These are phyloP conservation scores for Lactifluus pinguis DNA, from an alignment of 768 basidiomycete species.

Conservation along the genomic window DNA sequence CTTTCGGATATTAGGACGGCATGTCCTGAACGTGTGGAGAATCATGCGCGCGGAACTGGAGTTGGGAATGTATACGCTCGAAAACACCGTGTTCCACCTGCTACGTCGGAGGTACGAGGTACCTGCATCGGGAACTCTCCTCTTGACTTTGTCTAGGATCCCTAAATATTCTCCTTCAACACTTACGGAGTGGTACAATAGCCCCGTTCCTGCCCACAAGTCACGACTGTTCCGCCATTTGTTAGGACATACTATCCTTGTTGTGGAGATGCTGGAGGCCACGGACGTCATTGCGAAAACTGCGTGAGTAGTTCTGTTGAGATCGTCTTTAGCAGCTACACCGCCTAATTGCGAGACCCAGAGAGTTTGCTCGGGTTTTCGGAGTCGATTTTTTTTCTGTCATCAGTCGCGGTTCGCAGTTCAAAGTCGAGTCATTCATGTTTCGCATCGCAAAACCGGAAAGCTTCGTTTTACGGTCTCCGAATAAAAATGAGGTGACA, in stretches of 20 bases:
- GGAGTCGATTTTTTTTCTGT: constrained; percentile 97
- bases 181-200: constrained; percentile 66
- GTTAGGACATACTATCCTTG: constrained; percentile 51
- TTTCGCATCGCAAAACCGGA: constrained; percentile 96
- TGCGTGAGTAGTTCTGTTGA: constrained; percentile 47
- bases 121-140: background rate
- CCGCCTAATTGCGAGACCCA: constrained; percentile 27
- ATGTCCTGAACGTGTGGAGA: constrained; percentile 89
- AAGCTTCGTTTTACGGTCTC: constrained; percentile 82
- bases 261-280: constrained; percentile 72
- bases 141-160: constrained; percentile 6
- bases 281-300: constrained; percentile 82
- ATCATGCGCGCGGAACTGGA: constrained; percentile 81
- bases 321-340: background rate
- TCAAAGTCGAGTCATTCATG: constrained; percentile 99
- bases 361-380: constrained; percentile 95
- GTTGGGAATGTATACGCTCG: constrained; percentile 75
- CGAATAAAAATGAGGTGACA: constrained; percentile 71
- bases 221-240: constrained; percentile 54
- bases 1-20: constrained; percentile 78
- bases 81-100: constrained; percentile 80
- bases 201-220: constrained; percentile 45
- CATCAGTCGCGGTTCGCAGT: constrained; percentile 90
- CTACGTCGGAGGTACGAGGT: constrained; percentile 57
- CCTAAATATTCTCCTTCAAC: constrained; percentile 14